Base-by-base conservation (phyloP, 2,329 filamentous ascomycete genomes). In the Chrysosporium queenslandicum region DNA sequence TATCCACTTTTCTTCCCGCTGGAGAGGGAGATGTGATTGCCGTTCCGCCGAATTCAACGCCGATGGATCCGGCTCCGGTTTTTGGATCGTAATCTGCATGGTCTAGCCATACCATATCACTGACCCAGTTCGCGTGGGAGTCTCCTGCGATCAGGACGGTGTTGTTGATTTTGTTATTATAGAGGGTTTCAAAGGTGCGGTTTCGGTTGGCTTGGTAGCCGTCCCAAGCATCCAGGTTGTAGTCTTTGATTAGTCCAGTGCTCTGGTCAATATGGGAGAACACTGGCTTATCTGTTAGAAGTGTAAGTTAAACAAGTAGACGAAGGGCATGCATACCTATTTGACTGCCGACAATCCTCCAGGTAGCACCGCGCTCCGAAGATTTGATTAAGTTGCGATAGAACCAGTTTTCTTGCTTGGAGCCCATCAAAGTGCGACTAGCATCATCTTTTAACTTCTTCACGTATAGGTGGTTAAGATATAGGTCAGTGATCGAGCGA, bases 131-230 rank as follows among this genome's bases (percentile, higher is more conserved):
- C 20, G 77, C 76, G 62, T 88, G 85, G 36, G 74, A 78, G 63
- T 88, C 85, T 11, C 85, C 85, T 0, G 83, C 76, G 21, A 89
- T 76, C 60, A 88, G 80, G 59, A 88, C 78, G 61, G 83, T 87
- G 71, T 89, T 87, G 52, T 39, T 39, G 9, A 39, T 39, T 18
- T 39, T 39, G 16, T 39, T 39, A 5, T 39, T 18, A 18, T 20
- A 39, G 36, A 39, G 7, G 9, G 16, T 39, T 16, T 20, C 36
- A 39, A 39, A 18, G 4, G 36, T 18, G 36, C 14, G 36, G 36
- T 18, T 20, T 4, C 16, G 36, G n/a, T 39, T 16, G 16, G 36
- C 75, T 51, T 77, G 69, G 61, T 88, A 88, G 1, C 83, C 85
- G 60, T 83, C 74, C 78, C 77, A 81, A 18, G 73, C 71, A 59